Evolutionary conservation across 805 yeast genomes (phyloP).

Genomic region (Kluyveromyces siamensis): DNA sequence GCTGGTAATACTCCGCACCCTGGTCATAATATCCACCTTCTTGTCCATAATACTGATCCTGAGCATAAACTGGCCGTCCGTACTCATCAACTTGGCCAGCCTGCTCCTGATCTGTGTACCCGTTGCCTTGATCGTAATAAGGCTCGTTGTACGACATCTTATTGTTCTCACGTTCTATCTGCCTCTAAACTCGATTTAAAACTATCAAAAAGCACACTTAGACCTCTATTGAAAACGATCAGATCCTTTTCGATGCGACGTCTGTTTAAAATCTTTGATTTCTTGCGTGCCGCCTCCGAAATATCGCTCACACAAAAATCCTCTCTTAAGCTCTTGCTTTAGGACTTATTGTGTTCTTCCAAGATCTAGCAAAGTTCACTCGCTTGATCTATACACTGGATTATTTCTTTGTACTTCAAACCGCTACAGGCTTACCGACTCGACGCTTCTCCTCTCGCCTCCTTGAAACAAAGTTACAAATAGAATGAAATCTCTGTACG

Average conservation of each 20-base stretch:
- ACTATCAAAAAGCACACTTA: neutral
- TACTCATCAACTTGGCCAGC: constrained; percentile 30
- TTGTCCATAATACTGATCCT: constrained; percentile 26
- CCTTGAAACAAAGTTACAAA: neutral
- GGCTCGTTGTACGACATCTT: constrained; percentile 22
- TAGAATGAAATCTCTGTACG: neutral
- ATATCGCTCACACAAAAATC: neutral
- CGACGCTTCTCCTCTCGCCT: neutral
- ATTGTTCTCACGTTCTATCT: neutral
- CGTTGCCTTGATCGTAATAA: constrained; percentile 17
- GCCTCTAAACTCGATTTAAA: neutral
- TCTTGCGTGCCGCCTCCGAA: neutral
- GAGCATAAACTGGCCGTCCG: constrained; percentile 33
- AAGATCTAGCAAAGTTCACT: neutral
- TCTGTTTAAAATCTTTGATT: neutral
- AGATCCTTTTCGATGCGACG: neutral
- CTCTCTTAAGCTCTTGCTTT: neutral
- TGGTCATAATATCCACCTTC: constrained; percentile 31
- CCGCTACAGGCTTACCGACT: neutral
- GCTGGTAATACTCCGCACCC: constrained; percentile 32
- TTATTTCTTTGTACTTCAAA: neutral
- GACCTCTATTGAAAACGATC: neutral
- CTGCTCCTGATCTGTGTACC: constrained; percentile 24
- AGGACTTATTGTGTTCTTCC: neutral
- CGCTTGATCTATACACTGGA: neutral